Percentiles rank a stretch among this genome's conserved stretches.
Conservation (phyloP, 78 protist genomes). For the Dictyostelium capitatum region DNA sequence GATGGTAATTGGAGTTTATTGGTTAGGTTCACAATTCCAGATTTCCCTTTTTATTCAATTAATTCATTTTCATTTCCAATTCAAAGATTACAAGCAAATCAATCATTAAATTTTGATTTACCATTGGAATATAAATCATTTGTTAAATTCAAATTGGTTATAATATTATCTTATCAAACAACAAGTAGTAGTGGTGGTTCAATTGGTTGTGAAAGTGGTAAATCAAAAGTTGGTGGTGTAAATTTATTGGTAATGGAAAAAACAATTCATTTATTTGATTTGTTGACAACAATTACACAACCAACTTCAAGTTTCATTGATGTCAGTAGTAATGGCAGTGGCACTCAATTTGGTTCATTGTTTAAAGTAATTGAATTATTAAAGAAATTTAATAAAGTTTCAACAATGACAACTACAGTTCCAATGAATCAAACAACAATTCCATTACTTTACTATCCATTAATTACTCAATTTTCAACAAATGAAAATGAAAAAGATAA, state of each 20-base stretch:
- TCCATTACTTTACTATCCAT: neutral
- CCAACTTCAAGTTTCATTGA: neutral
- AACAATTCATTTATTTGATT: conserved; percentile 21
- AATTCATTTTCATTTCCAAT: conserved; percentile 5
- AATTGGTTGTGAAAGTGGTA: neutral
- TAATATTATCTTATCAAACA: neutral
- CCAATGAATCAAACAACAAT: neutral
- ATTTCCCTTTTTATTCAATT: conserved; percentile 3
- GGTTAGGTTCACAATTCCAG: neutral
- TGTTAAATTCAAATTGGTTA: neutral
- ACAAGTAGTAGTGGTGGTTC: neutral
- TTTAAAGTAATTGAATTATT: neutral
- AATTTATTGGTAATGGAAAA: neutral
- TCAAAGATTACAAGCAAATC: conserved; percentile 1
- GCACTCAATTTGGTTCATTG: neutral
- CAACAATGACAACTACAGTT: neutral
- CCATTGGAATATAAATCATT: conserved; percentile 14
- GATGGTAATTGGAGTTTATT: neutral
- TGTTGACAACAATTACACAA: neutral
- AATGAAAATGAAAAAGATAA: too few species aligned
- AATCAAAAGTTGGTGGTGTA: neutral
- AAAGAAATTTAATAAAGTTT: neutral
- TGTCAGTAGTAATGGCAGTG: neutral
- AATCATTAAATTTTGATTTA: neutral
- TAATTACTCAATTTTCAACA: too few species aligned